A percentile compares a stretch with the other conserved stretches of the same genome.
Conservation (phyloP, 805 yeast species). For the Brettanomyces sp. region DNA sequence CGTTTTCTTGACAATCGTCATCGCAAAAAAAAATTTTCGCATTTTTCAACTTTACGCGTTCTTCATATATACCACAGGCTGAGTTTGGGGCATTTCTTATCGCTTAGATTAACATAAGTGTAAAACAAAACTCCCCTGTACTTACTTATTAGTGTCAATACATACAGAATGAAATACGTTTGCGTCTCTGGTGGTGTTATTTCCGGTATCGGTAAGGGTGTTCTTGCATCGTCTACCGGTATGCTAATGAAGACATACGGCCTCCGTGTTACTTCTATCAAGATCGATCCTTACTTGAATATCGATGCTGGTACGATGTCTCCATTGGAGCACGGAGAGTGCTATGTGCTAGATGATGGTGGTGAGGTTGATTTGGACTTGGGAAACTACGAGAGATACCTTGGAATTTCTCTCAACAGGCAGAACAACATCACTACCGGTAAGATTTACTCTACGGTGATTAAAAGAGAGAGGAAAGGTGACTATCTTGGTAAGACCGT, state of each 20-base stretch:
- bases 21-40: no score
- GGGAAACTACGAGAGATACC: conserved; percentile 96
- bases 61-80: neutral
- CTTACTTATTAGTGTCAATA: neutral
- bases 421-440: conserved; percentile 99
- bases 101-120: neutral
- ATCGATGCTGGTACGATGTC: conserved; percentile 99
- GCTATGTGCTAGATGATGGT: conserved; percentile 95
- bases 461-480: conserved; percentile 91
- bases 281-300: conserved; percentile 98
- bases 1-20: neutral
- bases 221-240: conserved; percentile 94
- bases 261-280: conserved; percentile 89
- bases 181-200: conserved; percentile 99
- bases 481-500: conserved; percentile 99
- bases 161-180: conserved; percentile 80
- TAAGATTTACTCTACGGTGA: conserved; percentile 88
- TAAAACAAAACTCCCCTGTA: neutral
- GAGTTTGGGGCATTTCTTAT: conserved; percentile 1
- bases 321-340: conserved; percentile 98
- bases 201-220: conserved; percentile 99
- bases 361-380: conserved; percentile 98
- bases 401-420: conserved; percentile 83
- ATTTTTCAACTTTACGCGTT: no score
- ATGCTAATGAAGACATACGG: conserved; percentile 89